phyloP scores from a whole-genome alignment of 108 stramenopile species.

The Pelagomonas calceolata region DNA sequence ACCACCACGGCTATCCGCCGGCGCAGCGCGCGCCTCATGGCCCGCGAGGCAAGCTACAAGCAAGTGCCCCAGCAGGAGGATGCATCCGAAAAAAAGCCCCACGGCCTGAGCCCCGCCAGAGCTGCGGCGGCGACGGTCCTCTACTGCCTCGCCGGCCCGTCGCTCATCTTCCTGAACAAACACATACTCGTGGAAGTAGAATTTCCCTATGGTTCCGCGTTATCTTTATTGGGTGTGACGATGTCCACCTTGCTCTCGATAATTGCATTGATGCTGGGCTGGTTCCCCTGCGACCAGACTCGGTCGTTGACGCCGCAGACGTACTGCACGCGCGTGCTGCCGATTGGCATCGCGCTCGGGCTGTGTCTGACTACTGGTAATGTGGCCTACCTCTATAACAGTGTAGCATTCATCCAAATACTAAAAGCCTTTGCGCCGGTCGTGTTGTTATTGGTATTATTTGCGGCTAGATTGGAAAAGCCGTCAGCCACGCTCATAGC shows the following conservation, averaged over 20 bases:
- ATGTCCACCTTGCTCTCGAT: background rate
- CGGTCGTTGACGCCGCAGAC: background rate
- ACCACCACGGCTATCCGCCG: no score
- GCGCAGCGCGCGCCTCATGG: no score
- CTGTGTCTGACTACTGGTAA: slow-evolving; percentile 4
- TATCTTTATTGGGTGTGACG: background rate
- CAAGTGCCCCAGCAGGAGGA: no score
- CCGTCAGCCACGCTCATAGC: background rate
- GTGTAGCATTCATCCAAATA: slow-evolving; percentile 11
- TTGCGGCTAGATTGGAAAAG: background rate
- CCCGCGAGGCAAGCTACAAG: no score
- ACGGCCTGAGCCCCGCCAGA: no score
- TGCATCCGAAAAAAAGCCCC: no score
- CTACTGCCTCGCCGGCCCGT: slow-evolving; percentile 6
- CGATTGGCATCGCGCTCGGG: slow-evolving; percentile 2
- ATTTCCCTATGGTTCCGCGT: background rate
- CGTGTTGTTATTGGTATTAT: background rate
- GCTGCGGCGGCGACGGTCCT: background rate
- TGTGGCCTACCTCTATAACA: slow-evolving; percentile 3
- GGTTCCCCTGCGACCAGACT: background rate
- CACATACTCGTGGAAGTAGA: slow-evolving; percentile 6
- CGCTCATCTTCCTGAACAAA: slow-evolving; percentile 11
- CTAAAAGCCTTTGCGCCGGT: slow-evolving; percentile 14
- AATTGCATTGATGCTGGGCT: background rate
- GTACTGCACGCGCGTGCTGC: background rate